A percentile compares a stretch with the other conserved stretches of the same genome.
These are phyloP conservation scores for Apiotrichum akiyoshidainum DNA, from an alignment of 1,284 basidiomycete species.

Conservation along the genomic window DNA sequence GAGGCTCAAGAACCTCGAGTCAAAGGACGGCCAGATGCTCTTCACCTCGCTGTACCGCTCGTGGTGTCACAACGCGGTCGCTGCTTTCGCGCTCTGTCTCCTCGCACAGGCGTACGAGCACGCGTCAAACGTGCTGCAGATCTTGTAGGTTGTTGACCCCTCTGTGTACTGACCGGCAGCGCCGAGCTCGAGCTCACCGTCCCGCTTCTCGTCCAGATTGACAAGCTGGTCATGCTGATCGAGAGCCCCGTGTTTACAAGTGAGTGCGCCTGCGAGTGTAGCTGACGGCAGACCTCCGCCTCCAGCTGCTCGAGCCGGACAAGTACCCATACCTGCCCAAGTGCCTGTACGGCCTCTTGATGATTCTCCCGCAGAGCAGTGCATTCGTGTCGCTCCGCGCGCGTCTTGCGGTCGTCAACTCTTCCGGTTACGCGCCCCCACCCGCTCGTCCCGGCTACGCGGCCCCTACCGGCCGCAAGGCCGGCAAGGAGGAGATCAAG, in stretches of 20 bases:
- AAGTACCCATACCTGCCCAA: constrained; percentile 96
- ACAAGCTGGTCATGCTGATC: constrained; percentile 96
- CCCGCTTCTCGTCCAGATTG: constrained; percentile 88
- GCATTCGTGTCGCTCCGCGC: constrained; percentile 95
- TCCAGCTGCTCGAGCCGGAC: constrained; percentile 95
- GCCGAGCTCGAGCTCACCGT: constrained; percentile 97
- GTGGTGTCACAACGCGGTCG: constrained; percentile 98
- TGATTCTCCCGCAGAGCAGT: constrained; percentile 94
- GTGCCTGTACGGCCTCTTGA: constrained; percentile 92
- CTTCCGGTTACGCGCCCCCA: constrained; percentile 79
- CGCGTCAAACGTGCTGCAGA: constrained; percentile 92
- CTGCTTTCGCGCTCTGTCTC: constrained; percentile 91
- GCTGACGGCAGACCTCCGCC: constrained; percentile 68
- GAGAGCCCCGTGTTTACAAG: constrained; percentile 98
- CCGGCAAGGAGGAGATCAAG: constrained; percentile 80
- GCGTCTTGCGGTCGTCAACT: constrained; percentile 89
- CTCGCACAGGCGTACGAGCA: constrained; percentile 98
- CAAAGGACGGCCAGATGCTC: constrained; percentile 84
- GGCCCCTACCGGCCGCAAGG: constrained; percentile 58
- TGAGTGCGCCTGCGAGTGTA: constrained; percentile 49
- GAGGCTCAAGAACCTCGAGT: constrained; percentile 87
- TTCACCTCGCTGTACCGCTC: constrained; percentile 92
- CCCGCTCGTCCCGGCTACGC: constrained; percentile 21
- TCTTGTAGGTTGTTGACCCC: constrained; percentile 66
- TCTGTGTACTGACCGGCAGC: constrained; percentile 51